These are phyloP conservation scores for Rubus idaeus DNA, from an alignment of 306 rosid genomes.

Conservation along the genomic window DNA sequence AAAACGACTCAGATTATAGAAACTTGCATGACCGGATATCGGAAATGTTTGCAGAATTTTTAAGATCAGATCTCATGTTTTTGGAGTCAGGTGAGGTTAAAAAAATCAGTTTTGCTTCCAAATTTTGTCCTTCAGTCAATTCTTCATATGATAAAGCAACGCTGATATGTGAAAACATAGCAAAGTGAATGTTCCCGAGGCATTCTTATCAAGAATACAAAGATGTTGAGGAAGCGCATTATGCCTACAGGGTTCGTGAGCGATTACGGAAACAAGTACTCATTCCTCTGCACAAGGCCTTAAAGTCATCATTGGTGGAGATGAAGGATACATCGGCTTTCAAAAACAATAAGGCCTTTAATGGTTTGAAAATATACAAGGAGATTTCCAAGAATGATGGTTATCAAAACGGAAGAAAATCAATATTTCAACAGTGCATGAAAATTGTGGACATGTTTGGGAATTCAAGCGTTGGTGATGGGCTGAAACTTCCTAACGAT, in stretches of 20 bases:
- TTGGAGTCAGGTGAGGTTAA: neutral
- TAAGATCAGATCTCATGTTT: neutral
- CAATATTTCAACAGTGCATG: too few species aligned
- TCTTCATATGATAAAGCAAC: neutral
- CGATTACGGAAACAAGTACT: neutral
- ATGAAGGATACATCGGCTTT: too few species aligned
- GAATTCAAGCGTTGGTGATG: too few species aligned
- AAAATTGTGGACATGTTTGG: too few species aligned
- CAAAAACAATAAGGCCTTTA: too few species aligned
- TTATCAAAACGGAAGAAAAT: too few species aligned
- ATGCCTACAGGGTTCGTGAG: neutral
- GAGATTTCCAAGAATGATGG: too few species aligned
- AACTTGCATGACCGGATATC: neutral
- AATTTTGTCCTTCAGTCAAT: neutral
- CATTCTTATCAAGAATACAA: neutral
- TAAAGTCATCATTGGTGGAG: too few species aligned
- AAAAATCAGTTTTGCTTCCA: neutral
- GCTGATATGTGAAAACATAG: slow-evolving; percentile 3
- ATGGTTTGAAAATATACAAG: too few species aligned
- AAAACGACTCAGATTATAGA: neutral
- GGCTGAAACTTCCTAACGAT: too few species aligned
- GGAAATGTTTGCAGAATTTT: neutral
- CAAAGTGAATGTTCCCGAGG: neutral
- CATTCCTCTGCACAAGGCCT: too few species aligned
- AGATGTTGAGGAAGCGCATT: slow-evolving; percentile 3